Base-by-base conservation (phyloP, 176 grass and related monocot species). In the Ensete ventricosum region DNA sequence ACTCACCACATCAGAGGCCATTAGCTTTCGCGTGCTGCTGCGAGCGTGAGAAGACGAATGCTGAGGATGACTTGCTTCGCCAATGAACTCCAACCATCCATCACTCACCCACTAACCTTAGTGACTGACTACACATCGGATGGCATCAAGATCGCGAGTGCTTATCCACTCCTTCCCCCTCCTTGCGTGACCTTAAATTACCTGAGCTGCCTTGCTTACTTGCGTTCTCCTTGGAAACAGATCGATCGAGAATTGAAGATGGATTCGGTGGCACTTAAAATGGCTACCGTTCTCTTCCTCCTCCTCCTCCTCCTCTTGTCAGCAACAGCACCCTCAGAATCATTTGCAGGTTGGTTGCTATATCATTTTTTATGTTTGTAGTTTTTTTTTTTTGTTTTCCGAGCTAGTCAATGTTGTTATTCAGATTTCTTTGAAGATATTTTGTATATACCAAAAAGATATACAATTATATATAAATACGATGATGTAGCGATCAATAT, bases 51-150 rank as follows among this genome's bases (percentile, higher is more conserved):
- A 5, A 43, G 34, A 43, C 0, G 34, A 43, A 0, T 6, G 34
- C 4, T 6, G 34, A 43, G 4, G 34, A 43, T 43, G 5, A 43
- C 34, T 43, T 43, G 50, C 24, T 48, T 17, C 29, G 8, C 67
- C 67, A 70, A 70, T 70, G 67, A 19, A 50, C 67, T 50, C 26
- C 16, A 51, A 70, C 14, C 67, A 70, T 70, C 14, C 67, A 70
- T 70, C 14, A 69, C 12, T 34, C 67, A 21, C 43, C 67, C 67
- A 70, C 67, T 70, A 50, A 70, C 43, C 29, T 51, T n/a, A 50
- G 19, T 70, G 34, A 50, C 67, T 70, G 34, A 50, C 67, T 70
- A 70, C 67, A 70, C 29, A 49, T 51, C 67, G 50, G 67, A 70
- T 51, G 67, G 34, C 67, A 70, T 70, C 34, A 49, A 70, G 8